Evolutionary conservation across 352 stramenopile species (phyloP), one percentile per base, ranked within the genome.

Genomic region (Globisporangium nunn): DNA sequence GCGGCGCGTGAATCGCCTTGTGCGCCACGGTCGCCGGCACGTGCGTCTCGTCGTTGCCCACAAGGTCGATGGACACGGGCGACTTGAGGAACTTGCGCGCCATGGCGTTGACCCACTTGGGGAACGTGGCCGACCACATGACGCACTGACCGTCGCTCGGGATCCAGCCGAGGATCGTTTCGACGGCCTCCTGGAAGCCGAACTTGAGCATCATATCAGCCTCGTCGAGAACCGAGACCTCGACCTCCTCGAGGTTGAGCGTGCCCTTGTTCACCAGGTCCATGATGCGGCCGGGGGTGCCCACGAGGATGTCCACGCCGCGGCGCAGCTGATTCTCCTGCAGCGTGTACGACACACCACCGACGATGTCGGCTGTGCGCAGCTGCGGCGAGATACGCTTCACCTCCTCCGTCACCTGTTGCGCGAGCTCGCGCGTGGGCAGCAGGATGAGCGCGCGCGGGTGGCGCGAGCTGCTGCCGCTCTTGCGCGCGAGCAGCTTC

Each of bases 191-290:
- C 52, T 98, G 92, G 72, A 99, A 99, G 39, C 96, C 96, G 78
- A 99, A 98, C 77, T 98, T 98, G 50, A 99, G 83, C 96, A 98
- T 98, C 87, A 98, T 97, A 70, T 98, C 96, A 31, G 96, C 96
- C 71, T 98, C 96, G 58, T 98, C 96, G 30, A 98, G 78, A 33
- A 98, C 91, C 5, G 96, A 75, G 50, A 95, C 89, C 50, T 94
- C 75, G 10, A 98, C 78, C 7, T 80, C 56, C n/a, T 85, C 87
- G 5, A 99, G 78, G 59, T 91, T 77, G 2, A 99, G 74, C 43
- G 84, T 91, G 39, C 90, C 91, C 63, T 96, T 96, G 58, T 98
- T 67, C 30, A 99, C 78, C 64, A 98, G 77, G 74, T 99, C 96
- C 70, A 98, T 97, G 50, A 98, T 88, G 52, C 96, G 91, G n/a